phyloP scores from a whole-genome alignment of 768 basidiomycete species.

The Gloeophyllum trabeum region DNA sequence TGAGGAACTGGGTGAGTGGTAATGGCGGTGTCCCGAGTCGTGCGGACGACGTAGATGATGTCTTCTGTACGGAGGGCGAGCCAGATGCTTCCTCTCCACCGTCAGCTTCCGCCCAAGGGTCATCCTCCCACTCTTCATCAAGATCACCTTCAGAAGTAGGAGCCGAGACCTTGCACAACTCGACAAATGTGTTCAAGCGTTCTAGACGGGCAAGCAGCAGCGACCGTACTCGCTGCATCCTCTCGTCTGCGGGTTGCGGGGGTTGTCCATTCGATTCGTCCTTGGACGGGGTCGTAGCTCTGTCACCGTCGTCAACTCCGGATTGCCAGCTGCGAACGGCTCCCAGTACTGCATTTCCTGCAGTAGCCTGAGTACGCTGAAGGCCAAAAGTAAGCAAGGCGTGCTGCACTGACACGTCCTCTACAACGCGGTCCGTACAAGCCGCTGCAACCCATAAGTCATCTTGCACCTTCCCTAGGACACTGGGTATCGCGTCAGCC shows the following conservation, averaged over 20 bases:
- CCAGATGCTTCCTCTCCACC: slow-evolving; percentile 18
- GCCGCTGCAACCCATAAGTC: slow-evolving; percentile 76
- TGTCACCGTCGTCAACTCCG: slow-evolving; percentile 18
- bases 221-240: slow-evolving; percentile 52
- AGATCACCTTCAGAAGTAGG: slow-evolving; percentile 19
- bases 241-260: slow-evolving; percentile 43
- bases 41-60: slow-evolving; percentile 12
- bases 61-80: slow-evolving; percentile 7
- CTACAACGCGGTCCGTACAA: slow-evolving; percentile 54
- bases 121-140: slow-evolving; percentile 61
- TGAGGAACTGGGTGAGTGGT: slow-evolving; percentile 54
- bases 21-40: slow-evolving; percentile 30
- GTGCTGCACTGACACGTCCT: slow-evolving; percentile 42
- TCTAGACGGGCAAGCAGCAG: slow-evolving; percentile 62
- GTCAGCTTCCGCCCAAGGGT: slow-evolving; percentile 74
- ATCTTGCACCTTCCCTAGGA: slow-evolving; percentile 42
- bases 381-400: slow-evolving; percentile 55
- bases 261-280: slow-evolving; percentile 9
- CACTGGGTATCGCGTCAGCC: slow-evolving; percentile 29
- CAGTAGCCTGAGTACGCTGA: slow-evolving; percentile 40
- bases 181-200: slow-evolving; percentile 59
- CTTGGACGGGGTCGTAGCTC: slow-evolving; percentile 11
- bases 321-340: too few species aligned
- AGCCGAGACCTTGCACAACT: slow-evolving; percentile 38
- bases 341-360: slow-evolving; percentile 35